Percentiles rank a stretch among this genome's conserved stretches.
These are phyloP conservation scores for Leptomonas pyrrhocoris DNA, from an alignment of 208 protist species.

Conservation along the genomic window DNA sequence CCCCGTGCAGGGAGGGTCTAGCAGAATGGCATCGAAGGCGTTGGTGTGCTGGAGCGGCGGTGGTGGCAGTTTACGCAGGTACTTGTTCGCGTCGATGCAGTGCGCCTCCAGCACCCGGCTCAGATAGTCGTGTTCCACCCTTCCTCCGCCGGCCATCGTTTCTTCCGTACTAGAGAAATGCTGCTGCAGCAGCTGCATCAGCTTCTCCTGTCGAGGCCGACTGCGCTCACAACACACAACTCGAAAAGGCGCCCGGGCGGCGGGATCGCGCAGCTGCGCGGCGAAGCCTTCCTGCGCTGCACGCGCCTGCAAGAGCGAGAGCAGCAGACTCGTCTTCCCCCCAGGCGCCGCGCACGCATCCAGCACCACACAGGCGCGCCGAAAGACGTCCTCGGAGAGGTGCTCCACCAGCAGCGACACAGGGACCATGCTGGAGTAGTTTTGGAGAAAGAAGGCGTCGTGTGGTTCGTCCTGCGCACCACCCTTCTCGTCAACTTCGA, in stretches of 20 bases:
- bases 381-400: slow-evolving; percentile 11
- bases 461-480: background rate
- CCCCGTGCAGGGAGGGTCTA: slow-evolving; percentile 88
- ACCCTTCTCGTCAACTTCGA: background rate
- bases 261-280: background rate
- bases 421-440: slow-evolving; percentile 80
- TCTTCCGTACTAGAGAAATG: slow-evolving; percentile 37
- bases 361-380: slow-evolving; percentile 45
- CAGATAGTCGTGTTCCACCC: background rate
- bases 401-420: slow-evolving; percentile 61
- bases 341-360: slow-evolving; percentile 94
- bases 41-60: background rate
- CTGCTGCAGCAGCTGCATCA: slow-evolving; percentile 39
- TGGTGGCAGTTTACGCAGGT: slow-evolving; percentile 13
- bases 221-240: slow-evolving; percentile 66
- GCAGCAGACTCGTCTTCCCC: slow-evolving; percentile 90
- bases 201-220: slow-evolving; percentile 34
- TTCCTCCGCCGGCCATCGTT: background rate
- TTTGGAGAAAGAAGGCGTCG: slow-evolving; percentile 68
- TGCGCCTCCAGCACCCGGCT: slow-evolving; percentile 22
- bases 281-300: slow-evolving; percentile 24
- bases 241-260: slow-evolving; percentile 1
- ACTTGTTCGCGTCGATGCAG: slow-evolving; percentile 39
- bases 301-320: slow-evolving; percentile 47
- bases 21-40: slow-evolving; percentile 66